Evolutionary conservation across 1,284 basidiomycete species (phyloP), one percentile per base, ranked within the genome.

Genomic region (Ustilago crameri): DNA sequence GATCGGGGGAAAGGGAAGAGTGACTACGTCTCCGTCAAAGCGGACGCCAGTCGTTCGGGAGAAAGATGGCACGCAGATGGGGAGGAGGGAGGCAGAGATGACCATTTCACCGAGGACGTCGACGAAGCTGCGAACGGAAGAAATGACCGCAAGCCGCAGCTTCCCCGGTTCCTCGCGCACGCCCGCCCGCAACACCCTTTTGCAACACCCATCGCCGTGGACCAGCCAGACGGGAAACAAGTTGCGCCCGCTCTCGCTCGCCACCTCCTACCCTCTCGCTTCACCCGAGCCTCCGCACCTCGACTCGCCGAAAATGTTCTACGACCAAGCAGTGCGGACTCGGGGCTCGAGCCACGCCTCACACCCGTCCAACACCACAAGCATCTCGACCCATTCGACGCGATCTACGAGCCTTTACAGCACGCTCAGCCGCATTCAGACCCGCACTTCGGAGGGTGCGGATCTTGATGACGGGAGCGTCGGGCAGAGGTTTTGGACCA

Each of bases 401-500:
- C 34, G 44, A 8, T 18, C 50, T 7, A 60, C 53, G 0, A 67
- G 58, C 37, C 34, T 67, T 12, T 50, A 52, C 35, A 67, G 50
- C 26, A 56, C 40, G 34, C 55, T 17, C 27, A 47, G 44, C 5
- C 47, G 22, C 22, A 1, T 20, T 5, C 26, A 15, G 14, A 5
- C 22, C 4, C 18, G 17, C 5, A 41, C 26, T 1, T 23, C 38
- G 35, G 23, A 20, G 2, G 27, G 40, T 38, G 37, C 44, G 1
- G 51, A 48, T 10, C 43, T 18, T 5, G 55, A 63, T 12, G 41
- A 32, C 8, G 51, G 53, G 3, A 52, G 37, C n/a, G 53, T 67
- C 1, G 64, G 57, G 3, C 37, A 26, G 12, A 38, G 45, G 2
- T 67, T 67, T 32, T 67, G 64, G 64, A 56, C 57, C 0, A 57